Base-by-base conservation (phyloP, 2,329 filamentous ascomycete species). In the Aureobasidium musti region DNA sequence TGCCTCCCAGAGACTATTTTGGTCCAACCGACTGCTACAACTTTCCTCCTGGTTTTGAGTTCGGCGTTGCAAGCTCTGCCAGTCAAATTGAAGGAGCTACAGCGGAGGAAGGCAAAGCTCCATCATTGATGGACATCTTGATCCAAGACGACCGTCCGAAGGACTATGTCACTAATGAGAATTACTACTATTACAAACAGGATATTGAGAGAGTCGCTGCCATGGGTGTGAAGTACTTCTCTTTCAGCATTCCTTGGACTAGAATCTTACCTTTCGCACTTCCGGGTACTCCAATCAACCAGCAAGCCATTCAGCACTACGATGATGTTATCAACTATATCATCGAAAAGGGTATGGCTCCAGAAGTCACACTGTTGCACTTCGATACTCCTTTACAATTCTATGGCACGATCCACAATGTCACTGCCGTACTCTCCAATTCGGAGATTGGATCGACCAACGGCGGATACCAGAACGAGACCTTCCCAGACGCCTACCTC, bases 1-100 rank as follows among this genome's bases (percentile, higher is more conserved):
- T 86, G 0, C 86, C 85, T 0, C 85, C 86, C 0, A 72, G 77
- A 1, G 80, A 83, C 57, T 84, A 83, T 67, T 83, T 84, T 65
- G 77, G 77, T 0, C 79, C 82, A 52, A 75, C 77, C 17, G 77
- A 82, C 19, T 84, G 83, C 69, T 81, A 82, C 53, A 79, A 77
- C 30, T 84, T 86, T 43, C 82, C 83, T 0, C 72, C 78, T 3
- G 78, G 78, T 41, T 85, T 85, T 61, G 57, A 60, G n/a, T 63
- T 54, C 7, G 71, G 71, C 35, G 70, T 72, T 7, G 69, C 71
- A 10, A 68, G 71, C 43, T 63, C 65, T 43, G 71, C 71, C 4
- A 68, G 68, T 30, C 71, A 73, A 57, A 71, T 73, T 19, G 72
- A 73, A 57, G 72, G 71, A n/a, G 71, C 68, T 17, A 60, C 66